Base-by-base conservation (phyloP, 2,329 filamentous ascomycete genomes). In the Aureobasidium namibiae region DNA sequence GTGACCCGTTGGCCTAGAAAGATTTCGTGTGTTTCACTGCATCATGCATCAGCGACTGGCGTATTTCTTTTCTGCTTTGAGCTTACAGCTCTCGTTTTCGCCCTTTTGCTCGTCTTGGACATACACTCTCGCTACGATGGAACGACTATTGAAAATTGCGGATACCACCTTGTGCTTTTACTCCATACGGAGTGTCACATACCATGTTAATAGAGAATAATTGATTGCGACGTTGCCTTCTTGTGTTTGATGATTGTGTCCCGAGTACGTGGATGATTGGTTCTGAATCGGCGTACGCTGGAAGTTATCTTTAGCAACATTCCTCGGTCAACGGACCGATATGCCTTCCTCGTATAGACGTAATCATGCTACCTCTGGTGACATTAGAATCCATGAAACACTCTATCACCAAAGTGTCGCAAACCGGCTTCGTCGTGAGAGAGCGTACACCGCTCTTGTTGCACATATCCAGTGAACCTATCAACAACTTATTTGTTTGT, bases 41-140 rank as follows among this genome's bases (percentile, higher is more conserved):
- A 49, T 60, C 50, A 45, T 56, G 59, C 59, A 60, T 60, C 59
- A 60, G 59, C 59, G 59, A 60, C 21, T 2, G 59, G 59, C 29
- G 59, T 56, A 49, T 56, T 46, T 29, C 39, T 50, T 36, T 21
- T 46, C 39, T 41, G 26, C 50, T 54, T 52, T 52, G 49, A 52
- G 36, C 50, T 54, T 54, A 54, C 26, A 18, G 23, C 39, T 54
- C 38, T 54, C 23, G 5, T 54, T 1, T 31, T 42, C 3, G n/a
- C 21, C n/a, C 26, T n/a, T 52, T 29, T 52, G n/a, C 46, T 49
- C 36, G 21, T 39, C 31, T n/a, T 18, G 49, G 18, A 38, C 21
- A 42, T 41, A 4, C 8, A 42, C 26, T 21, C 36, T 41, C 38
- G 36, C 24, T 52, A 52, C 48, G 48, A 52, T 52, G 48, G 48